phyloP scores from a whole-genome alignment of 495 filamentous ascomycete species.

The Xanthoparmelia taractica region DNA sequence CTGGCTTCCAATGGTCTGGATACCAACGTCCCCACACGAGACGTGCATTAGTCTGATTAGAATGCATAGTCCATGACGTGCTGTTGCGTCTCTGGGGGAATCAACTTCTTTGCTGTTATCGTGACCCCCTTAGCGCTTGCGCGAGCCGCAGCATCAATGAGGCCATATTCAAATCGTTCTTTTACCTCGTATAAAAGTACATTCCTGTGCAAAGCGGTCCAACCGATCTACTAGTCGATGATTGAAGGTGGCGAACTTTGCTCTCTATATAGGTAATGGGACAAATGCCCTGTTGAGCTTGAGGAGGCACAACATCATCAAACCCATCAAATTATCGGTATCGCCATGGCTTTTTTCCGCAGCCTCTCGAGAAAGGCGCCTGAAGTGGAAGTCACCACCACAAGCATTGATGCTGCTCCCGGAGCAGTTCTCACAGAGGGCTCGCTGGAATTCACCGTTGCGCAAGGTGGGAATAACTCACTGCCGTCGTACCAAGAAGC shows the following conservation, averaged over 20 bases:
- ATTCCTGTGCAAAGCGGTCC: not conserved
- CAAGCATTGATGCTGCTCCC: not conserved
- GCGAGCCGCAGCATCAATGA: not conserved
- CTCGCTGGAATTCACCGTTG: slow-evolving; percentile 43
- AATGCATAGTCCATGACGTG: not conserved
- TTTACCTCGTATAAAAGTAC: not conserved
- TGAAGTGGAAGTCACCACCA: not conserved
- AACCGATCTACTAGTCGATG: not conserved
- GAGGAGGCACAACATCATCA: not conserved
- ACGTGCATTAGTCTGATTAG: not conserved
- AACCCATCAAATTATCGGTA: not conserved
- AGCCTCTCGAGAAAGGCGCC: not conserved
- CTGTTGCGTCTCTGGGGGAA: not conserved
- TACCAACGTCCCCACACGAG: not conserved
- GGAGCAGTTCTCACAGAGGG: slow-evolving; percentile 32
- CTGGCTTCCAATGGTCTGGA: too few species aligned
- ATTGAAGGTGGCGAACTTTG: not conserved
- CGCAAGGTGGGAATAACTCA: slow-evolving; percentile 49
- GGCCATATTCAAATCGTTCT: not conserved
- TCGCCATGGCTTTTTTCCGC: not conserved
- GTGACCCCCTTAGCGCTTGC: not conserved
- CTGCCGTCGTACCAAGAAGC: slow-evolving; percentile 54
- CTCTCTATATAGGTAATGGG: not conserved
- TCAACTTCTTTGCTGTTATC: not conserved
- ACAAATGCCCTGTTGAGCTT: not conserved